Base-by-base conservation (phyloP, 2,329 filamentous ascomycete species). In the Sphaerulina musiva region DNA sequence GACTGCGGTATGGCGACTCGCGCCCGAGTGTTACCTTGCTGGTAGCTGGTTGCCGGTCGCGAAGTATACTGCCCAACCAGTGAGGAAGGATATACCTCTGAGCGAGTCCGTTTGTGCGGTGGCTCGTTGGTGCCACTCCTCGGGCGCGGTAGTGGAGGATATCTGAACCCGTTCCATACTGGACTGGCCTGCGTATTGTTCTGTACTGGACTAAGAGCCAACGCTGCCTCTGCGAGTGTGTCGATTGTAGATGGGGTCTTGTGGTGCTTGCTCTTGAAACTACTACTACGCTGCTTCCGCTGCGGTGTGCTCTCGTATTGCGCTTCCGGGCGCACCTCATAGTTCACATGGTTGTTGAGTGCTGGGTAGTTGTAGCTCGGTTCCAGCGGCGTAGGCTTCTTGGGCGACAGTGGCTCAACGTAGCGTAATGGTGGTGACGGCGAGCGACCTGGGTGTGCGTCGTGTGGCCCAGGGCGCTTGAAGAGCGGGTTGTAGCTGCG, bases 61-160 rank as follows among this genome's bases (percentile, higher is more conserved):
- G 73, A 70, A 32, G 68, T 65, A 36, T 67, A 64, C 29, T 65
- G 62, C 44, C 71, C 66, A 17, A 72, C 67, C 23, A 72, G 69
- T 14, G 74, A 76, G 26, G 76, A 75, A 12, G 73, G 71, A 48
- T 78, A 70, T 60, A 78, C 73, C 62, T 83, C 81, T 42, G 82
- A 84, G 58, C 81, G 78, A 46, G 80, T 76, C 41, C 82, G 77
- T 68, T 85, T 85, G 17, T 79, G 69, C 3, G 81, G 80, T 45
- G 79, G 74, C 62, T 82, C 76, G 46, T 70, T 64, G 20, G 65
- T 59, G 41, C 60, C 60, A 32, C 67, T 68, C 43, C 62, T 56
- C 41, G 58, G 39, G 65, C 56, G 58, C 56, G 55, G 48, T 6
- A 59, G 49, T 36, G 61, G 54, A 17, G 59, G 54, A 52, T 62